Percentiles rank a stretch among this genome's conserved stretches.
phyloP scores from a whole-genome alignment of 495 filamentous ascomycete genomes.

The Neurospora sp. region DNA sequence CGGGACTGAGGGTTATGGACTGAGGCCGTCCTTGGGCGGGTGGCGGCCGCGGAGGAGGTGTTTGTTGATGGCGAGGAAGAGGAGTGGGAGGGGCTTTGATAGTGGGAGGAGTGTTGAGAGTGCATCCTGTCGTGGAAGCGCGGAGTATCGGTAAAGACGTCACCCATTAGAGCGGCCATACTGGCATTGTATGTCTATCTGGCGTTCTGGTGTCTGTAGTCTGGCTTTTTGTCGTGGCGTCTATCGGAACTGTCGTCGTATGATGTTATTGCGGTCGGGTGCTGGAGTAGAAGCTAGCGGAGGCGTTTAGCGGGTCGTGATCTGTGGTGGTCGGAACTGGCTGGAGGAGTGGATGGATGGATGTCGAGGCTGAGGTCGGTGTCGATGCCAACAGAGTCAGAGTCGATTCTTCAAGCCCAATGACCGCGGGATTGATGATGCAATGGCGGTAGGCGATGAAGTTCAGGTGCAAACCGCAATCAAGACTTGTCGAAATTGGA shows the following conservation, averaged over 20 bases:
- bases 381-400: background rate
- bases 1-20: conserved; percentile 6
- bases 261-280: background rate
- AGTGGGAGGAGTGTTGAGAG: conserved; percentile 30
- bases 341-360: background rate
- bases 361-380: background rate
- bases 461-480: background rate
- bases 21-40: background rate
- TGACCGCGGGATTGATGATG: background rate
- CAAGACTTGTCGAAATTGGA: background rate
- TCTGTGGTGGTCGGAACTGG: background rate
- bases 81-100: conserved; percentile 27
- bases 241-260: background rate
- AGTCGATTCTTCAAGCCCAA: background rate
- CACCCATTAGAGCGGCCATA: conserved; percentile 40
- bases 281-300: background rate
- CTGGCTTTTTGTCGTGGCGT: conserved; percentile 3
- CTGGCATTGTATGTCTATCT: conserved; percentile 17
- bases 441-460: background rate
- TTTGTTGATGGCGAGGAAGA: conserved; percentile 24
- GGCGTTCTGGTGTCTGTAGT: conserved; percentile 4
- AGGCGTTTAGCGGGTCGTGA: background rate
- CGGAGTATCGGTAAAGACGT: conserved; percentile 35
- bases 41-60: conserved; percentile 8
- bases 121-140: conserved; percentile 39